Evolutionary conservation across 2,329 filamentous ascomycete genomes (phyloP), one percentile per base, ranked within the genome.

Genomic region (Xylariaceae sp.): DNA sequence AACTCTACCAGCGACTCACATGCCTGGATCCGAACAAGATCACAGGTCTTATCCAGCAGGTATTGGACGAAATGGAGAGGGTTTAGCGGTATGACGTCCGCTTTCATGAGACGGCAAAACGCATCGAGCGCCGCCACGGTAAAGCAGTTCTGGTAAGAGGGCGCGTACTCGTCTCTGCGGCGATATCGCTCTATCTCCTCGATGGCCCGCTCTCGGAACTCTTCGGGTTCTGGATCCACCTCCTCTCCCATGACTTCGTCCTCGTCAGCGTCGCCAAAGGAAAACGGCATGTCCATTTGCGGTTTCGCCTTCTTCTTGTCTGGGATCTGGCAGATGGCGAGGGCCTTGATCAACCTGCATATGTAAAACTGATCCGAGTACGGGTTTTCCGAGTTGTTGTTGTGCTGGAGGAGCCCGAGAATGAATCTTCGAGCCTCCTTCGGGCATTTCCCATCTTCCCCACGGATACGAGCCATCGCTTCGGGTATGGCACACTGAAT

Each of bases 311-410:
- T 61, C 36, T 55, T 57, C 36, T 65, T 62, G 29, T 65, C 59
- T 0, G 71, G 70, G 34, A 82, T 69, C 17, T 81, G 64, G n/a
- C 74, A 78, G 1, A 69, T 71, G 2, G 78, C 71, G 17, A 83
- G 61, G 0, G 74, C 71, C 29, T 71, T 68, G 7, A 98, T 84
- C 16, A 98, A 71, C 15, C 75, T 84, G 6, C 88, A 81, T 38
- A 98, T 78, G 57, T 96, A 98, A 54, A 86, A 81, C 46, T 89
- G 83, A 55, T 98, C 94, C 4, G 89, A 95, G 56, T 79, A 94
- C 34, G 82, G 65, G 53, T 98, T 98, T 44, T 85, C 83, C 2
- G 85, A 82, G 57, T 98, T 98, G 63, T 98, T 89, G 57, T 98
- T 98, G 66, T 88, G 90, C 34, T 85, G 83, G 23, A 98, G 70